These are phyloP conservation scores for Calycina herbarum DNA, from an alignment of 2,329 filamentous ascomycete genomes.

Conservation along the genomic window DNA sequence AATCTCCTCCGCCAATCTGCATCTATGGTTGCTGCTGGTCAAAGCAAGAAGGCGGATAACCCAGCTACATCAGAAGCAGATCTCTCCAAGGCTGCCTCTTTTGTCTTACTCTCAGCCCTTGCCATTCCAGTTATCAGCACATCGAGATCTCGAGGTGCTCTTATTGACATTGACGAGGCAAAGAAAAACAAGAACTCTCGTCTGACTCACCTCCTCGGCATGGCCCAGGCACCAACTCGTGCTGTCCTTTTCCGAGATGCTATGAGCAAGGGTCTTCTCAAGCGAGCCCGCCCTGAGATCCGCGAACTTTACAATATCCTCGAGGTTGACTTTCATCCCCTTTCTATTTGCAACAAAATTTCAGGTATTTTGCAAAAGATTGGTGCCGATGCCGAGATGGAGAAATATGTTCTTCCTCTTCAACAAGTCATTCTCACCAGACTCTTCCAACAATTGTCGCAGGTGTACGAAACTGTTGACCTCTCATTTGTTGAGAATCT, in stretches of 20 bases:
- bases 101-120: slow-evolving; percentile 89
- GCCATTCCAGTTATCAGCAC: slow-evolving; percentile 99
- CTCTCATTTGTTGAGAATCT: slow-evolving; percentile 90
- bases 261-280: slow-evolving; percentile 89
- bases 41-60: slow-evolving; percentile 92
- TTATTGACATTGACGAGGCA: slow-evolving; percentile 95
- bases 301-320: slow-evolving; percentile 97
- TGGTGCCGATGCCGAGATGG: slow-evolving; percentile 90
- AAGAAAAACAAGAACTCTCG: slow-evolving; percentile 99
- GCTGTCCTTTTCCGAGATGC: slow-evolving; percentile 93
- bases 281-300: slow-evolving; percentile 91
- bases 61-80: slow-evolving; percentile 86
- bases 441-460: slow-evolving; percentile 97
- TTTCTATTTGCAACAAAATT: slow-evolving; percentile 99
- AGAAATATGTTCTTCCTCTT: slow-evolving; percentile 91
- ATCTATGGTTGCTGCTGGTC: slow-evolving; percentile 76
- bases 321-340: slow-evolving; percentile 97
- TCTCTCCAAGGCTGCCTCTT: slow-evolving; percentile 91
- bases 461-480: slow-evolving; percentile 98
- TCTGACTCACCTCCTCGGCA: slow-evolving; percentile 91
- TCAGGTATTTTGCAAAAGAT: slow-evolving; percentile 94
- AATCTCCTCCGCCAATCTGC: slow-evolving; percentile 91
- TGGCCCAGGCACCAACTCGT: slow-evolving; percentile 86
- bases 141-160: slow-evolving; percentile 87
- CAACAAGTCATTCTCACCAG: slow-evolving; percentile 98